Conservation (phyloP, 306 rosid species). For the Phaseolus lunatus region DNA sequence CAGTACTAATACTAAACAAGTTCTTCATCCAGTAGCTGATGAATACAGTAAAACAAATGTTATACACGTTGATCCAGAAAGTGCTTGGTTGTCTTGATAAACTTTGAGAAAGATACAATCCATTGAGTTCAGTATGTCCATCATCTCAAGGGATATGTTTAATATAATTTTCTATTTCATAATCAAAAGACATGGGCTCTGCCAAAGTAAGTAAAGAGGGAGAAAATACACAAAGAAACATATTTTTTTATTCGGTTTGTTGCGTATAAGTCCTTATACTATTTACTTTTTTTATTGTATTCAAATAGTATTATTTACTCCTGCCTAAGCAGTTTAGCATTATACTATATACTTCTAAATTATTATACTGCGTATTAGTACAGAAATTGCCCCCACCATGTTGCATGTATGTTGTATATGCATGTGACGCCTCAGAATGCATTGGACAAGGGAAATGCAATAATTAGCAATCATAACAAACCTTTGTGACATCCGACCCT, state of each 20-base stretch:
- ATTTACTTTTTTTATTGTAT: neutral
- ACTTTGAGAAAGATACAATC: conserved; percentile 31
- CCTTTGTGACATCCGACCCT: conserved; percentile 68
- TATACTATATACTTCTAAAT: neutral
- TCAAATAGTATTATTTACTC: neutral
- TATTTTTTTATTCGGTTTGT: conserved; percentile 25
- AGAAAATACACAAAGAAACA: conserved; percentile 17
- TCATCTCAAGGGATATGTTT: neutral
- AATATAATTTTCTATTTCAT: conserved; percentile 12
- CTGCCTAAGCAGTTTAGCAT: neutral
- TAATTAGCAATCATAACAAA: conserved; percentile 53
- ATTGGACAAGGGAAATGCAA: conserved; percentile 42
- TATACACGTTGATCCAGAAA: neutral
- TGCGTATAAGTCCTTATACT: neutral
- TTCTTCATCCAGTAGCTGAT: conserved; percentile 27
- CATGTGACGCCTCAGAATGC: conserved; percentile 25
- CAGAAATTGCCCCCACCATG: conserved; percentile 43
- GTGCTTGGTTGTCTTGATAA: neutral
- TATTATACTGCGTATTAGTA: neutral
- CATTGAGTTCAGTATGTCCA: conserved; percentile 24
- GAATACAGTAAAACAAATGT: conserved; percentile 6
- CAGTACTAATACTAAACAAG: neutral
- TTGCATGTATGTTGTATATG: conserved; percentile 23
- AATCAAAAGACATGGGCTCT: neutral
- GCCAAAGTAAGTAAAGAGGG: conserved; percentile 7